Conservation (phyloP, 2,329 filamentous ascomycete species). For the Arthrocladium fulminans region DNA sequence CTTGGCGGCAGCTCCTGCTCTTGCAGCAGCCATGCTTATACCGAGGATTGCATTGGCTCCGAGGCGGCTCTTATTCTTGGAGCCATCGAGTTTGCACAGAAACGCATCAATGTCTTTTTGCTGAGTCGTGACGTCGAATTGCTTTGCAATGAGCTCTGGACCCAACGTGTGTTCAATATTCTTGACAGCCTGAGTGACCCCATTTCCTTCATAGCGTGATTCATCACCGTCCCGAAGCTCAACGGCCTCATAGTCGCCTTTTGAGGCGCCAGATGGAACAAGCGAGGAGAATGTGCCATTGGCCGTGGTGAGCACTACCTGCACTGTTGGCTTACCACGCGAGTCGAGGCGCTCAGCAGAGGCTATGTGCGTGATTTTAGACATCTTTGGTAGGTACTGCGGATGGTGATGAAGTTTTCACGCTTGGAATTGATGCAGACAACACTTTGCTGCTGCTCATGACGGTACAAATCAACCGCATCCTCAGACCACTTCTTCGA, state of each 20-base stretch:
- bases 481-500: too few relatives aligned
- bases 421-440: too few relatives aligned
- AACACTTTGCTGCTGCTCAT: too few relatives aligned
- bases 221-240: constrained; percentile 42
- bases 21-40: constrained; percentile 69
- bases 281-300: constrained; percentile 27
- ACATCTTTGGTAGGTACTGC: too few relatives aligned
- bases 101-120: constrained; percentile 44
- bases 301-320: constrained; percentile 26
- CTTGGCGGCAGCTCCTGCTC: constrained; percentile 48
- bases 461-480: too few relatives aligned
- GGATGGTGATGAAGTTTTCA: too few relatives aligned
- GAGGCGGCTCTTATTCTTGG: constrained; percentile 76
- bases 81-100: constrained; percentile 53
- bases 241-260: constrained; percentile 28
- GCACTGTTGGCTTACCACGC: constrained; percentile 30
- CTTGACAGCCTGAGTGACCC: constrained; percentile 46
- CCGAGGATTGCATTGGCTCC: constrained; percentile 84
- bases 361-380: too few relatives aligned
- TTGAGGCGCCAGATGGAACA: constrained; percentile 31
- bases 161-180: constrained; percentile 49
- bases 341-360: constrained; percentile 23
- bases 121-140: constrained; percentile 45
- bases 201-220: constrained; percentile 46
- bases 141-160: constrained; percentile 46